Base-by-base conservation (phyloP, 106 monocot species). In the Alisma plantagoaquatica region DNA sequence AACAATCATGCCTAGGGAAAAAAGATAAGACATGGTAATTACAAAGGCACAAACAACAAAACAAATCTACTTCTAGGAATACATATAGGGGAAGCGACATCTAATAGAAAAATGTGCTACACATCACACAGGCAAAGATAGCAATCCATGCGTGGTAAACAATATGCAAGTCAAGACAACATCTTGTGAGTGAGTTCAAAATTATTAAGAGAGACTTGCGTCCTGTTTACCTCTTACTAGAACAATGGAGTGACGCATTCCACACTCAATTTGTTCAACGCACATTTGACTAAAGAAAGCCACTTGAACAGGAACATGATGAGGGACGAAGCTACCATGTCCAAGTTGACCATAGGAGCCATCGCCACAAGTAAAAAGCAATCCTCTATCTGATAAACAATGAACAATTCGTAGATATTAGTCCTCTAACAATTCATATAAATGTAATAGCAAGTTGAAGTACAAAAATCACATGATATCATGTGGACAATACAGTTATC, bases 271-370 rank as follows among this genome's bases (percentile, higher is more conserved):
- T 54, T 64, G 53, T 22, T 23, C 23, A 43, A 64, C 43, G 45
- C 48, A 53, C 42, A 29, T 53, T 7, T 21, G 21, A 29, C n/a
- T 29, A 64, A 64, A 43, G 19, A 43, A 54, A 3, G 21, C n/a
- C 5, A 64, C 64, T 45, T 64, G 33, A 30, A 12, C 27, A 27
- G 64, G 53, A 43, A 29, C 53, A 64, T 2, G 54, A 21, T 21
- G 42, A 42, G 53, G 44, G 19, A 7, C 43, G 38, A 29, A 22
- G 48, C 54, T 53, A 22, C 64, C 64, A 53, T 54, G 64, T 30
- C 64, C 64, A 41, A 64, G 64, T 54, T 64, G 64, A 8, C 64
- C 64, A 53, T 33, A 64, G 20, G 64, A 64, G 2, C 64, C 64
- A 64, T 64, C 64, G 3, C 64, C 64, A 44, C 64, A 64, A n/a